Base-by-base conservation (phyloP, 208 protist genomes). In the Tetramitus jugosus region DNA sequence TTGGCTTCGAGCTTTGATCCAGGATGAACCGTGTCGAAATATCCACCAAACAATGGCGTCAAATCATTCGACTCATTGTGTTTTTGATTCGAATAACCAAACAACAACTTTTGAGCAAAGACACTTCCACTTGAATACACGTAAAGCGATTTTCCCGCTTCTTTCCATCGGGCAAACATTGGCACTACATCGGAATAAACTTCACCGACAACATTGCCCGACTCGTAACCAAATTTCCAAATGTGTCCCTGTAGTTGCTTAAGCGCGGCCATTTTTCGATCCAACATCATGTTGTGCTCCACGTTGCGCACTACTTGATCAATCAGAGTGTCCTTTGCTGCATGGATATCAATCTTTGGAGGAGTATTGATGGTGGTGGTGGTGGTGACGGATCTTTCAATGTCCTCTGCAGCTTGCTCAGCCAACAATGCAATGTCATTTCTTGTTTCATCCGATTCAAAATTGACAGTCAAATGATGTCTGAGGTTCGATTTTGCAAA, bases 401-500 rank as follows among this genome's bases (percentile, higher is more conserved):
- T 14, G 31, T 60, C 69, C 42, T 60, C 4, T 61, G 37, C 13
- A 42, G 45, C 46, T 60, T 76, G 45, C 26, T 29, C 31, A 20
- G 26, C 20, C 8, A 76, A 20, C 31, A 14, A 17, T 60, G 26
- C n/a, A 43, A 60, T 29, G 26, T 76, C 42, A 10, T 56, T 61
- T 60, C 20, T 53, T 52, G 69, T 76, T 60, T 60, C 7, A 61
- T 76, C 33, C n/a, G 3, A 17, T 1, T 40, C 33, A 29, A 29
- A 76, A 33, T 26, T 76, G 2, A 61, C 7, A 31, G 4, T 14
- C 2, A 87, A 52, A 60, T 80, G 79, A 33, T 20, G n/a, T 2
- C 31, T 31, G 17, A 89, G 26, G 42, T 81, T n/a, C 0, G 46
- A 40, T 49, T 69, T 62, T 42, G 82, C 64, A 52, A 82, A 86